Conservation (phyloP, 176 grass and related monocot genomes). For the Pharus latifolius region DNA sequence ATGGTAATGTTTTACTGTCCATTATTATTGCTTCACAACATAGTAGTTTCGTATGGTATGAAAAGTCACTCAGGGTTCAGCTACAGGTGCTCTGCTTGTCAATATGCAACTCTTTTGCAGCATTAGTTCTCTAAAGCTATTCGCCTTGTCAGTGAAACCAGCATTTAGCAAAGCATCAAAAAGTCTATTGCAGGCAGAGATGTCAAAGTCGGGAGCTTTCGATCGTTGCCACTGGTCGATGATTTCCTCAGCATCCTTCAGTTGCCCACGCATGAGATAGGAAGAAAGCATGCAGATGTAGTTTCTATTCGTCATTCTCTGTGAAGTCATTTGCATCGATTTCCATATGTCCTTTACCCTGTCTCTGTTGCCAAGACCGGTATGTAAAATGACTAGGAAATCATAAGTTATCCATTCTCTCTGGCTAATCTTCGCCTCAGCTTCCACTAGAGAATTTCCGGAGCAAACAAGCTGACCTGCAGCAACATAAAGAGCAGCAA, state of each 20-base stretch:
- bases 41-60: background rate
- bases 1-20: background rate
- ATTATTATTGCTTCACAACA: conserved; percentile 1
- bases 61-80: background rate
- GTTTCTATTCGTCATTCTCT: conserved; percentile 59
- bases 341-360: conserved; percentile 75
- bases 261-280: conserved; percentile 31
- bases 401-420: conserved; percentile 77
- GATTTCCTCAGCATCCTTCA: conserved; percentile 48
- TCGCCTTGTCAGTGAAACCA: conserved; percentile 28
- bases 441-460: conserved; percentile 31
- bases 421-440: conserved; percentile 53
- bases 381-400: conserved; percentile 55
- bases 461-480: conserved; percentile 41
- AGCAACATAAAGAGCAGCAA: conserved; percentile 26
- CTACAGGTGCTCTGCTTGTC: conserved; percentile 6
- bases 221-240: conserved; percentile 68
- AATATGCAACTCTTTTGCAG: conserved; percentile 44
- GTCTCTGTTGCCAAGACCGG: conserved; percentile 44
- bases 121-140: conserved; percentile 48
- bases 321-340: conserved; percentile 51
- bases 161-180: conserved; percentile 26
- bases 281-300: conserved; percentile 61
- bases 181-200: conserved; percentile 46
- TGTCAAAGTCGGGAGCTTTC: conserved; percentile 56